Evolutionary conservation across 805 yeast genomes (phyloP).

Genomic region (Gaillardinia entomophila): DNA sequence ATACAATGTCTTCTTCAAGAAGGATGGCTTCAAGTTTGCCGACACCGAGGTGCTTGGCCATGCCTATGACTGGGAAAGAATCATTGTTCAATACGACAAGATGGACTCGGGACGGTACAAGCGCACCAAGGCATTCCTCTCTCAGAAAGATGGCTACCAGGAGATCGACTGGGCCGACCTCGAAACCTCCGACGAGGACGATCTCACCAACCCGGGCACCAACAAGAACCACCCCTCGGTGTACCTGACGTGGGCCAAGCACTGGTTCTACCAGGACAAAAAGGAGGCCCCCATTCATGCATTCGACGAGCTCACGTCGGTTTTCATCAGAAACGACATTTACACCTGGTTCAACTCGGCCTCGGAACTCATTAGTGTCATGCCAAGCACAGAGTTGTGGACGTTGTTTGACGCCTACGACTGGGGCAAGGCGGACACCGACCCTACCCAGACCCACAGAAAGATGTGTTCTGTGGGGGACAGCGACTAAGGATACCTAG

Average conservation of each 20-base stretch:
- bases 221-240: neutral
- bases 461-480: no score
- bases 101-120: neutral
- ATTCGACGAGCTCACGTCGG: neutral
- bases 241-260: slow-evolving; percentile 1
- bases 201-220: neutral
- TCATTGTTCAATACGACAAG: neutral
- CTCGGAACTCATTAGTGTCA: neutral
- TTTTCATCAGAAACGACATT: neutral
- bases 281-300: neutral
- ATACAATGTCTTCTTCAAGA: slow-evolving; percentile 1
- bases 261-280: neutral
- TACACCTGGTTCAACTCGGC: neutral
- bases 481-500: no score
- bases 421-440: neutral
- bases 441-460: neutral
- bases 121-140: neutral
- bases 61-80: slow-evolving; percentile 1
- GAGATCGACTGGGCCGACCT: neutral
- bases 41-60: neutral
- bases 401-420: neutral
- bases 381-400: neutral
- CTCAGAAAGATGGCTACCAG: neutral
- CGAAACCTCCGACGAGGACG: neutral
- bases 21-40: neutral